Evolutionary conservation across 1,139 yeast species (phyloP).

Genomic region (Magnusiomyces sp.): DNA sequence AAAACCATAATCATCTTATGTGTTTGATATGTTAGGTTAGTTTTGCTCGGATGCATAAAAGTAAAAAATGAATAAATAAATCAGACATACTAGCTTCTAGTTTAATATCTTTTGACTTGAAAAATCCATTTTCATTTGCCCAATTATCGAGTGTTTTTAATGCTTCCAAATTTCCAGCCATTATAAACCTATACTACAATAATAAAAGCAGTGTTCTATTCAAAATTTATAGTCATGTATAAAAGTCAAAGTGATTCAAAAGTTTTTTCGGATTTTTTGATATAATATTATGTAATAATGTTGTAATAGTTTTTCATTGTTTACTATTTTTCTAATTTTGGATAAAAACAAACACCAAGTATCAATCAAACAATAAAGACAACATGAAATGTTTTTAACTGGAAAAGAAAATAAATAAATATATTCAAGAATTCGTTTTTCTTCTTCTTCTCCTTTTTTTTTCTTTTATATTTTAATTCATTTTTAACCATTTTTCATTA

Average conservation of each 20-base stretch:
- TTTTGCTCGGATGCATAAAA: not conserved
- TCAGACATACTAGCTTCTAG: constrained; percentile 9
- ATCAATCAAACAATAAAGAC: not conserved
- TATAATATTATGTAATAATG: not conserved
- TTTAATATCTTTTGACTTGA: constrained; percentile 10
- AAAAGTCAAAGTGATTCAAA: not conserved
- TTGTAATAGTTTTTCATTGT: not conserved
- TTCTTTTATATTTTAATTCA: not conserved
- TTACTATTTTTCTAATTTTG: not conserved
- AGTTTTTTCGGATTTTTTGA: not conserved
- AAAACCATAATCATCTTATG: constrained; percentile 14
- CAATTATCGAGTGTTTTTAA: constrained; percentile 11
- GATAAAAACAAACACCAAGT: not conserved
- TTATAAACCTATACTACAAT: not conserved
- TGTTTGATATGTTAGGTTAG: not conserved
- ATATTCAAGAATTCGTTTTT: not conserved
- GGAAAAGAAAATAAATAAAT: not conserved
- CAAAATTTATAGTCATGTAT: not conserved
- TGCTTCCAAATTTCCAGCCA: not conserved
- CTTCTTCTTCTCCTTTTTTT: not conserved
- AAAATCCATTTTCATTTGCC: constrained; percentile 15
- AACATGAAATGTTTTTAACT: not conserved
- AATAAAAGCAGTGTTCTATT: not conserved
- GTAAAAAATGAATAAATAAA: not conserved
- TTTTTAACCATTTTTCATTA: not conserved